These are phyloP conservation scores for Serpula lacrymans DNA, from an alignment of 768 basidiomycete species.

Conservation along the genomic window DNA sequence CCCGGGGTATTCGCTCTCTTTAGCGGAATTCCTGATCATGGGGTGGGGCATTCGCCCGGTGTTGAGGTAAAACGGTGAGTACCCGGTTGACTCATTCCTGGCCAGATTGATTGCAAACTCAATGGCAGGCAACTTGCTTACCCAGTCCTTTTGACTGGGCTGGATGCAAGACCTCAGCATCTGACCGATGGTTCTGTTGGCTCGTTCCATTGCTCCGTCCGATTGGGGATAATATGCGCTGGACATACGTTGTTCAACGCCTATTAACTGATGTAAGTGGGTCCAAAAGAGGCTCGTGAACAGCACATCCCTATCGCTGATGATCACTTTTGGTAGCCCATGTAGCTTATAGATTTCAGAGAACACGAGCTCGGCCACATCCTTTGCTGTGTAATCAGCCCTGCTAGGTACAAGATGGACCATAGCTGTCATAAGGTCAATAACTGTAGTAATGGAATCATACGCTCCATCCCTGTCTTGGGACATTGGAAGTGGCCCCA, in stretches of 20 bases:
- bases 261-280: constrained; percentile 13
- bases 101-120: constrained; percentile 38
- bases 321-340: constrained; percentile 25
- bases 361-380: constrained; percentile 25
- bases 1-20: constrained; percentile 21
- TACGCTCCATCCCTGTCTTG: constrained; percentile 14
- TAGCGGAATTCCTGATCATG: constrained; percentile 17
- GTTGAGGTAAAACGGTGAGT: constrained; percentile 35
- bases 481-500: constrained; percentile 30
- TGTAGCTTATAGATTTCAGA: constrained; percentile 24
- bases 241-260: constrained; percentile 15
- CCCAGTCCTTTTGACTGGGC: constrained; percentile 28
- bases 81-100: constrained; percentile 30
- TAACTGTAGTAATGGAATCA: constrained; percentile 27
- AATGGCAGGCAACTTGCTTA: constrained; percentile 21
- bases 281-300: constrained; percentile 32
- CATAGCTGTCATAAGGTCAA: constrained; percentile 22
- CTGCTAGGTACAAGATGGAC: constrained; percentile 19
- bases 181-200: constrained; percentile 28
- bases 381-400: constrained; percentile 15
- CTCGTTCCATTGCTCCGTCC: constrained; percentile 32
- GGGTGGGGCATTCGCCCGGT: constrained; percentile 27
- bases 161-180: constrained; percentile 23
- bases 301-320: constrained; percentile 23
- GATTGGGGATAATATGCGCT: constrained; percentile 33